Evolutionary conservation across 2,329 filamentous ascomycete species (phyloP), one percentile per base, ranked within the genome.

Genomic region (Ceratocystis cubensis): DNA sequence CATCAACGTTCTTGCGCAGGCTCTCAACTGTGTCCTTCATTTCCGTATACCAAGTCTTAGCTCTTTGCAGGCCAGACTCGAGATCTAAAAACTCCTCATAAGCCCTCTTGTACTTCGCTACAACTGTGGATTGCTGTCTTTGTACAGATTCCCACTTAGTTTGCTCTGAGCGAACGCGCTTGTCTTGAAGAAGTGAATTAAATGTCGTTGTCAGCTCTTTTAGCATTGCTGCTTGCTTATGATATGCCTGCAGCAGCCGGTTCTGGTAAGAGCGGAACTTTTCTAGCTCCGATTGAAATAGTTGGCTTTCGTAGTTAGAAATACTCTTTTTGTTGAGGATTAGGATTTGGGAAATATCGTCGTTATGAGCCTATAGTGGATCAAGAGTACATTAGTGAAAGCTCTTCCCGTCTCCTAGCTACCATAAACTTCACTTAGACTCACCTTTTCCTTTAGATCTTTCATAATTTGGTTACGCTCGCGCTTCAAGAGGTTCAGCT

Each of bases 281-380:
- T 76, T 97, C 93, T n/a, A 99, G 81, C 75, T 99, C 94, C 17
- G 91, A 86, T 74, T 96, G 89, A 77, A 99, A 99, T 2, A 99
- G 82, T 72, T 96, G 91, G 13, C 82, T 87, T 75, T 99, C 94
- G 72, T 94, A 93, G 72, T 91, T 96, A 22, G 91, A 83, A 72
- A 97, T 93, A 1, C 91, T 88, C 76, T 97, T 99, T 75, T 97
- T 97, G 80, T 99, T 99, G 68, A 99, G 79, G 66, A 99, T 99
- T 68, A 99, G 81, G 13, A 97, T 92, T 73, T 96, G 94, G 4
- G 92, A 96, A 70, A 99, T 99, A 72, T 99, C 95, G 73, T 99
- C 95, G 70, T 88, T 91, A 76, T 96, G 93, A 65, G 93, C 88
- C 93, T 96, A 65, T 8, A 1, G 20, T 17, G 17, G 61, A 69